Conservation (phyloP, 345 rosid genomes). For the Pugionium cornutum region DNA sequence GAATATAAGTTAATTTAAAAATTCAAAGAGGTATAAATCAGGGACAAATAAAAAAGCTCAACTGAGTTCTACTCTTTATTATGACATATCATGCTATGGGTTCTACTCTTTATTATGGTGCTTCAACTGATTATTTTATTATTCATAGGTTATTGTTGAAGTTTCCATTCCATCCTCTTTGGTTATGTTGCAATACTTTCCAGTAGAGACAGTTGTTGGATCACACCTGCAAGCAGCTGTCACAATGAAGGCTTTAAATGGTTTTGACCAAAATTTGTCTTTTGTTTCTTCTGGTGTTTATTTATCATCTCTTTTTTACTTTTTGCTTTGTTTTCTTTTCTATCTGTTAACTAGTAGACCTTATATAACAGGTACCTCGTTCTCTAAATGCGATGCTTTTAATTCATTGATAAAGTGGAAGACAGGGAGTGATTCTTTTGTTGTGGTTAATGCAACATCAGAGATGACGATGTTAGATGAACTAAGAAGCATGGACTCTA, state of each 20-base stretch:
- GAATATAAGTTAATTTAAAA: not conserved
- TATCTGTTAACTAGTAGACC: conserved; percentile 17
- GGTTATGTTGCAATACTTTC: conserved; percentile 78
- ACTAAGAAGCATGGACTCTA: conserved; percentile 37
- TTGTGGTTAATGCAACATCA: conserved; percentile 57
- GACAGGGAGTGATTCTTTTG: conserved; percentile 68
- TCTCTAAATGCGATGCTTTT: conserved; percentile 80
- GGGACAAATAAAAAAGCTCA: not conserved
- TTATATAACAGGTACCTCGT: conserved; percentile 60
- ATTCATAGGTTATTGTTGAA: conserved; percentile 67
- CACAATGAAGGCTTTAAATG: conserved; percentile 74
- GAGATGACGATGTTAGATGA: conserved; percentile 47
- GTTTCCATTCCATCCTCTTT: conserved; percentile 74
- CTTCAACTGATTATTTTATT: conserved; percentile 22
- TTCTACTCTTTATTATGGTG: conserved; percentile 5
- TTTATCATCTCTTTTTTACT: conserved; percentile 27
- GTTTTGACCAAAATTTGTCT: conserved; percentile 43
- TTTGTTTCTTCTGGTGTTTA: conserved; percentile 34
- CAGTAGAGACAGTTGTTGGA: conserved; percentile 83
- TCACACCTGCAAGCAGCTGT: conserved; percentile 80
- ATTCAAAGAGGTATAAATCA: conserved; percentile 7
- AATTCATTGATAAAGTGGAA: conserved; percentile 72
- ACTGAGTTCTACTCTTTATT: not conserved
- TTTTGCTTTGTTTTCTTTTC: conserved; percentile 27
- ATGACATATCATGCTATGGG: not conserved